A percentile compares a stretch with the other conserved stretches of the same genome.
These are phyloP conservation scores for Didymella arachidicola DNA, from an alignment of 2,329 filamentous ascomycete genomes.

Conservation along the genomic window DNA sequence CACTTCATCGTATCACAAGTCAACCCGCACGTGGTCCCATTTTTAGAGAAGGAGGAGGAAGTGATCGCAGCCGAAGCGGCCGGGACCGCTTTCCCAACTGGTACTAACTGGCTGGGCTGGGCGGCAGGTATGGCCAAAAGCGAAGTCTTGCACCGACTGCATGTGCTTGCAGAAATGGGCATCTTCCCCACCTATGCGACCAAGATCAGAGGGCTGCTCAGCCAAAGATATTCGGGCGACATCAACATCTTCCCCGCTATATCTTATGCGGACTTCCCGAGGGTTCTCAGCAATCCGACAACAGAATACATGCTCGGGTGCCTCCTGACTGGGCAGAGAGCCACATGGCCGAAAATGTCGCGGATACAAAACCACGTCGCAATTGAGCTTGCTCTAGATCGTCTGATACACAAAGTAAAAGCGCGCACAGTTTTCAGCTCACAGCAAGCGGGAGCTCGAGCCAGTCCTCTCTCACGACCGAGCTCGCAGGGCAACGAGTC, in stretches of 20 bases:
- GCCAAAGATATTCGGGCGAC: slow-evolving; percentile 91
- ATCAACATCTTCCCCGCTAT: slow-evolving; percentile 92
- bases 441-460: slow-evolving; percentile 60
- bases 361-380: slow-evolving; percentile 86
- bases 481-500: slow-evolving; percentile 38
- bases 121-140: slow-evolving; percentile 77
- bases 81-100: slow-evolving; percentile 49
- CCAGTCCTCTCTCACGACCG: slow-evolving; percentile 37
- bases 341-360: slow-evolving; percentile 90
- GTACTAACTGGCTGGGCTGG: slow-evolving; percentile 68
- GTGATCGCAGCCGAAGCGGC: slow-evolving; percentile 50
- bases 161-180: slow-evolving; percentile 80
- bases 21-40: slow-evolving; percentile 91
- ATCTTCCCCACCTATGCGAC: slow-evolving; percentile 80
- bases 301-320: slow-evolving; percentile 84
- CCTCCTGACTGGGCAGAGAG: slow-evolving; percentile 78
- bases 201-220: slow-evolving; percentile 81
- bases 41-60: slow-evolving; percentile 77
- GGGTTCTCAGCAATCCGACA: slow-evolving; percentile 83
- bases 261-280: slow-evolving; percentile 74
- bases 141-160: slow-evolving; percentile 81
- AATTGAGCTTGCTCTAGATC: slow-evolving; percentile 84
- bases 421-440: slow-evolving; percentile 74
- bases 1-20: slow-evolving; percentile 98
- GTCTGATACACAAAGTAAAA: slow-evolving; percentile 73